Conservation (phyloP, 169 alveolate species). For the Eimeria tenella region DNA sequence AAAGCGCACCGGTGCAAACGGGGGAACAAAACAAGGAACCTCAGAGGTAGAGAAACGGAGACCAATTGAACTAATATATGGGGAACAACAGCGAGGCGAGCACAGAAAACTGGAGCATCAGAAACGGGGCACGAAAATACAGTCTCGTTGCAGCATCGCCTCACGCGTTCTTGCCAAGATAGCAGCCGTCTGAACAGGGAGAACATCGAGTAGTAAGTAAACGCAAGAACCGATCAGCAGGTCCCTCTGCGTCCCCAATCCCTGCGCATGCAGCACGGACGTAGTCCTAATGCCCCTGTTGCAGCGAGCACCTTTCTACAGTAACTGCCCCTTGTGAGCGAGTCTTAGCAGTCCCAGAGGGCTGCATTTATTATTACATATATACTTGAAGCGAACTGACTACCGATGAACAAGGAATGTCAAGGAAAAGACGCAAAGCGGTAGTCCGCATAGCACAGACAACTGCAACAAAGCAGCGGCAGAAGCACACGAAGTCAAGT, state of each 20-base stretch:
- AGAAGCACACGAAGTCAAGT: too few species aligned
- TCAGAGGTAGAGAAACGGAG: not conserved
- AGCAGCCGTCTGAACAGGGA: slow-evolving; percentile 70
- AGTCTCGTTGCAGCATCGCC: not conserved
- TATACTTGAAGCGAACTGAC: too few species aligned
- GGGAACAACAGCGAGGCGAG: not conserved
- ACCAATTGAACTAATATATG: not conserved
- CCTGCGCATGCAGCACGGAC: not conserved
- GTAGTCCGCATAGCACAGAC: too few species aligned
- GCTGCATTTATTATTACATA: too few species aligned
- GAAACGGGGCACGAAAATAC: not conserved
- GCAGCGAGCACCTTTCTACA: not conserved
- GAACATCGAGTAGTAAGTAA: slow-evolving; percentile 67
- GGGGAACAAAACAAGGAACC: not conserved
- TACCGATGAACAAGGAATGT: too few species aligned
- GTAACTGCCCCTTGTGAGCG: not conserved
- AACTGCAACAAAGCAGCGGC: too few species aligned
- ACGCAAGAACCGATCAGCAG: slow-evolving; percentile 71
- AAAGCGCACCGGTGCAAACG: not conserved
- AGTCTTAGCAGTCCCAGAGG: too few species aligned
- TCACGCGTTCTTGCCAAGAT: slow-evolving; percentile 57
- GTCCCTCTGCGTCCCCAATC: slow-evolving; percentile 46
- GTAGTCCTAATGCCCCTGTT: not conserved
- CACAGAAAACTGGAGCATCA: not conserved
- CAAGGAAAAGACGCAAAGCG: too few species aligned